A percentile compares a stretch with the other conserved stretches of the same genome.
Evolutionary conservation across 106 monocot species (phyloP).

Genomic region (Hemerocallis citrina): DNA sequence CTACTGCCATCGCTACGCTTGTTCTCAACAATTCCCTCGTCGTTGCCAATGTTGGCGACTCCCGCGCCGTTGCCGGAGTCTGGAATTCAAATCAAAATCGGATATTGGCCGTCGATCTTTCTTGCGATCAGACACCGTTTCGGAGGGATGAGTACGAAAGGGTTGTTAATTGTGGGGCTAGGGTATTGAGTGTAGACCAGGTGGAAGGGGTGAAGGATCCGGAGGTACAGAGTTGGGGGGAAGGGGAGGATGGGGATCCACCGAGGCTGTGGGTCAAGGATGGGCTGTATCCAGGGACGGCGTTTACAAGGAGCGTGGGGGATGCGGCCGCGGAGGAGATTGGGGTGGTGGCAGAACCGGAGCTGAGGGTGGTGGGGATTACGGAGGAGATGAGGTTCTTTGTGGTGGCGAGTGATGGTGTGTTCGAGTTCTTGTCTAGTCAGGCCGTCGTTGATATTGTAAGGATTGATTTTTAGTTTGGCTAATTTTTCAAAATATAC

Average conservation of each 20-base stretch:
- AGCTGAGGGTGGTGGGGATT: slow-evolving; percentile 53
- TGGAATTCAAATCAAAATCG: slow-evolving; percentile 13
- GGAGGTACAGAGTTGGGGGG: slow-evolving; percentile 48
- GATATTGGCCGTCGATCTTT: slow-evolving; percentile 53
- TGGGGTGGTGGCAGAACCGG: slow-evolving; percentile 69
- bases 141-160: slow-evolving; percentile 79
- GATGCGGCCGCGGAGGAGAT: slow-evolving; percentile 74
- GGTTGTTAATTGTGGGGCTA: slow-evolving; percentile 58
- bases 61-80: slow-evolving; percentile 61
- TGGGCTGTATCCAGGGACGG: slow-evolving; percentile 82
- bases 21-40: slow-evolving; percentile 39
- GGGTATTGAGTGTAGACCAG: slow-evolving; percentile 72
- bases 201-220: slow-evolving; percentile 73
- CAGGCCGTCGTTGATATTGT: slow-evolving; percentile 84
- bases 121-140: slow-evolving; percentile 78
- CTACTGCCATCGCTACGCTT: slow-evolving; percentile 70
- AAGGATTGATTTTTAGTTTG: slow-evolving; percentile 3
- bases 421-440: slow-evolving; percentile 87
- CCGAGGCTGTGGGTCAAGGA: slow-evolving; percentile 81
- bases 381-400: slow-evolving; percentile 53
- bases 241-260: slow-evolving; percentile 80
- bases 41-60: slow-evolving; percentile 86
- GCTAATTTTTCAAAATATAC: too few species aligned
- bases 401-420: slow-evolving; percentile 80
- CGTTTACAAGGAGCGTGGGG: slow-evolving; percentile 85